Base-by-base conservation (phyloP, 352 stramenopile species). In the Saprolegnia diclina region DNA sequence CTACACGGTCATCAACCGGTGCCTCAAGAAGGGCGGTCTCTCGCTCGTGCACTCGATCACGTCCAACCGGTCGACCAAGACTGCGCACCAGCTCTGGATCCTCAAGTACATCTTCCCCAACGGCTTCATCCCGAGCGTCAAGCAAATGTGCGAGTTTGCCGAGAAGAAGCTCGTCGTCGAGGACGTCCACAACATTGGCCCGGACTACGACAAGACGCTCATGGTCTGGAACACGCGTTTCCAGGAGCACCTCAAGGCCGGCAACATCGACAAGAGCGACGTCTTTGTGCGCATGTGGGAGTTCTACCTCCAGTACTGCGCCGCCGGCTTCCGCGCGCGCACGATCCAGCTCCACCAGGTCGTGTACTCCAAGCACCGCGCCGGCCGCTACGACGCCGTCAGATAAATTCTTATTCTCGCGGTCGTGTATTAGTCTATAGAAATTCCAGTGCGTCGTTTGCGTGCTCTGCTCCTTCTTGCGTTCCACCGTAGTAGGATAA, bases 61-160 rank as follows among this genome's bases (percentile, higher is more conserved):
- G 21, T 81, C 89, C 42, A 91, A 91, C 75, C 82, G 86, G 56
- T 94, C 83, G 68, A 86, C 89, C 65, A 88, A 93, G 80, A 86
- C 88, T 45, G 79, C 82, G 35, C 84, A 81, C 72, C 87, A 90
- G 77, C 78, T 87, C 72, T 96, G 89, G 82, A 91, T 96, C 71
- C 82, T 93, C 69, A 93, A 92, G 77, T 95, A 93, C 81, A 96
- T 96, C 76, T 96, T 96, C 75, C 88, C 88, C 24, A 94, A 94
- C 63, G 88, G 88, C 66, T 91, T 93, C 76, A 52, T 94, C 65
- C 86, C 87, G 62, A 94, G 82, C 53, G 73, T 89, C 21, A 77
- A 80, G 64, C 82, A 92, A 72, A 85, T 90, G 77, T 70, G 90
- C 44, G 68, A 72, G n/a, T 89, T 89, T 65, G 76, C 85, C 18